A percentile compares a stretch with the other conserved stretches of the same genome.
Evolutionary conservation across 352 stramenopile genomes (phyloP).

Genomic region (Pythium oligandrum): DNA sequence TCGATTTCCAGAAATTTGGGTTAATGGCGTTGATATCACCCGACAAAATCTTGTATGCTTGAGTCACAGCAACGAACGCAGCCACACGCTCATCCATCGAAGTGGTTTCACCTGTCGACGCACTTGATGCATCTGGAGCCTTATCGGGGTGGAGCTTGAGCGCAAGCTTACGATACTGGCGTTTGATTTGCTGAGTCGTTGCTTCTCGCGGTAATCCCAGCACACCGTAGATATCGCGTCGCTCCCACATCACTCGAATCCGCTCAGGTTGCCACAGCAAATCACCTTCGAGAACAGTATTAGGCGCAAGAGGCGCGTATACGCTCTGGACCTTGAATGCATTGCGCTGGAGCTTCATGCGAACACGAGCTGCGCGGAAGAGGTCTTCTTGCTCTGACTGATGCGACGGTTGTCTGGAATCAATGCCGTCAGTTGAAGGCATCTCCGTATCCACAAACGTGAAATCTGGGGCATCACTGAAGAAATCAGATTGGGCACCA

Average conservation of each 20-base stretch:
- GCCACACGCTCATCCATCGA: conserved; percentile 52
- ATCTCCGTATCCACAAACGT: background rate
- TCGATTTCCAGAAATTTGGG: conserved; percentile 25
- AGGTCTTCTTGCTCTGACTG: conserved; percentile 76
- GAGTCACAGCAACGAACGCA: conserved; percentile 73
- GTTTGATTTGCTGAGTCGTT: conserved; percentile 67
- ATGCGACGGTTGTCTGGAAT: conserved; percentile 17
- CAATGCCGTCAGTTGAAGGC: background rate
- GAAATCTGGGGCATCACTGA: background rate
- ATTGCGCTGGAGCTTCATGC: conserved; percentile 75
- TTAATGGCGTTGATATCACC: conserved; percentile 36
- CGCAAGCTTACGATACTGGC: conserved; percentile 80
- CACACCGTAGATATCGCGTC: conserved; percentile 71
- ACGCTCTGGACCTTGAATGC: conserved; percentile 28
- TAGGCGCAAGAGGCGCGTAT: conserved; percentile 22
- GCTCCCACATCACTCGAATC: conserved; percentile 78
- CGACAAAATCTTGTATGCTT: conserved; percentile 75
- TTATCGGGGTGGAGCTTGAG: conserved; percentile 85
- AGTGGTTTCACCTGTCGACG: conserved; percentile 5
- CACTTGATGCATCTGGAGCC: conserved; percentile 16
- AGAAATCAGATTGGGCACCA: background rate
- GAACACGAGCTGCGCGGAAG: conserved; percentile 64
- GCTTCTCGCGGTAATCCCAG: conserved; percentile 62
- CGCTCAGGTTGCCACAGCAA: conserved; percentile 73
- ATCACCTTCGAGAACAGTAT: conserved; percentile 48